Percentiles rank a stretch among this genome's conserved stretches.
Conservation (phyloP, 2,329 filamentous ascomycete species). For the Gnomoniopsis sp. region DNA sequence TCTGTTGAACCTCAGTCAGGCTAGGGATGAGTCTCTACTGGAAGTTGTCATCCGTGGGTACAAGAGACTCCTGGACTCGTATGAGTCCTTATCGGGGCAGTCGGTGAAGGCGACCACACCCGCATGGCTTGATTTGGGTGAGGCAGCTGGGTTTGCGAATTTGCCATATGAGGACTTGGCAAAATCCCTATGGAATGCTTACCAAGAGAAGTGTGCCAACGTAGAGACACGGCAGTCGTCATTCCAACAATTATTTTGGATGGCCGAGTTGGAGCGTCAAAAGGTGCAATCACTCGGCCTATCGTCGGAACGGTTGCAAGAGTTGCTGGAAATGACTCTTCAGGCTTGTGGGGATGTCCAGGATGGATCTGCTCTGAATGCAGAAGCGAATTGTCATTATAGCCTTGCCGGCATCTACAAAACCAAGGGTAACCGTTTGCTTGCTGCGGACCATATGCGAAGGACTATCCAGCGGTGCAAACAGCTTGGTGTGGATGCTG, state of each 20-base stretch:
- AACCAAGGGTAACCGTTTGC: neutral
- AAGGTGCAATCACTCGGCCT: slow-evolving; percentile 7
- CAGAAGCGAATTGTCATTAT: slow-evolving; percentile 12
- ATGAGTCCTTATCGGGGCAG: slow-evolving; percentile 2
- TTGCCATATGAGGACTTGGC: slow-evolving; percentile 7
- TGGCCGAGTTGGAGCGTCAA: slow-evolving; percentile 16
- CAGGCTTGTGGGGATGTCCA: neutral
- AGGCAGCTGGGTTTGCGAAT: slow-evolving; percentile 10
- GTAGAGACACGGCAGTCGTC: neutral
- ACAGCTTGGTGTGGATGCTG: neutral
- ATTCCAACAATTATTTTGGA: slow-evolving; percentile 7
- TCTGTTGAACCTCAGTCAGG: slow-evolving; percentile 8
- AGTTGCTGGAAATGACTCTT: slow-evolving; percentile 3
- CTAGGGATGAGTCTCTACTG: slow-evolving; percentile 3
- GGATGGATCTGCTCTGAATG: neutral
- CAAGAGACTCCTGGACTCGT: slow-evolving; percentile 11
- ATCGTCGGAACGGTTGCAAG: neutral
- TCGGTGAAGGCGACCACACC: neutral
- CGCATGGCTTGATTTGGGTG: slow-evolving; percentile 17
- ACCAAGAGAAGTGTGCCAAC: neutral
- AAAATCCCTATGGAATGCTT: slow-evolving; percentile 5
- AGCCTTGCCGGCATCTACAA: slow-evolving; percentile 7
- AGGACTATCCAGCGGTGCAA: slow-evolving; percentile 2
- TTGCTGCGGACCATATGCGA: slow-evolving; percentile 4
- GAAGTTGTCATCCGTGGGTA: slow-evolving; percentile 12